Evolutionary conservation across 2,329 filamentous ascomycete genomes (phyloP), one percentile per base, ranked within the genome.

Genomic region (Berkeleyomyces basicola): DNA sequence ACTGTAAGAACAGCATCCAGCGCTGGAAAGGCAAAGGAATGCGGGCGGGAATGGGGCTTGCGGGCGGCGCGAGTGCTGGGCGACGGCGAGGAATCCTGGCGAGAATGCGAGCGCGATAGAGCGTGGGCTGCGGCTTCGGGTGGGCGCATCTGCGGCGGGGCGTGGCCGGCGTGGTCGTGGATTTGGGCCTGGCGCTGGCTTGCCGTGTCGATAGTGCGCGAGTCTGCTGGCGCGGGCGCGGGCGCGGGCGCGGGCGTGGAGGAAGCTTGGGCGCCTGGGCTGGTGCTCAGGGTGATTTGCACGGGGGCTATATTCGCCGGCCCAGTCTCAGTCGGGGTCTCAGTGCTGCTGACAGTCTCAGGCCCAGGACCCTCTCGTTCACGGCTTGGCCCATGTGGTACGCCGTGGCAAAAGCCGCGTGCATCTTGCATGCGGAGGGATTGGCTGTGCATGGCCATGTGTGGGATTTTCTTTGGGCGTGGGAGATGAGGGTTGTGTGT

Each of bases 21-120:
- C 43, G 59, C 49, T 49, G 62, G 62, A 44, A 64, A 61, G 23
- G 62, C 58, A 36, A 61, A 51, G 51, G 62, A 64, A 58, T 64
- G 58, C 33, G 59, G 42, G 23, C 44, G 51, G 9, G 59, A 64
- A 58, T 55, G 62, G 37, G 51, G 36, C 39, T 43, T 42, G 44
- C 42, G 59, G 36, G 23, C 36, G 51, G 16, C 58, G 43, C 57
- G 37, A 7, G 31, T 59, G 57, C 57, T 31, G 23, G 40, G 42
- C 40, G 23, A 23, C 23, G 58, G 47, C 11, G 42, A 57, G 31
- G 62, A 64, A 64, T 61, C 61, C 39, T 59, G 59, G 33, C 62
- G 62, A 59, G 62, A 64, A 64, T 64, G 58, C 16, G 58, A 37
- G 7, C 62, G 49, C 49, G 61, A 63, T 47, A 44, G 57, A n/a